phyloP scores from a whole-genome alignment of 2,329 filamentous ascomycete genomes.

The Sclerotinia sclerotiorum region DNA sequence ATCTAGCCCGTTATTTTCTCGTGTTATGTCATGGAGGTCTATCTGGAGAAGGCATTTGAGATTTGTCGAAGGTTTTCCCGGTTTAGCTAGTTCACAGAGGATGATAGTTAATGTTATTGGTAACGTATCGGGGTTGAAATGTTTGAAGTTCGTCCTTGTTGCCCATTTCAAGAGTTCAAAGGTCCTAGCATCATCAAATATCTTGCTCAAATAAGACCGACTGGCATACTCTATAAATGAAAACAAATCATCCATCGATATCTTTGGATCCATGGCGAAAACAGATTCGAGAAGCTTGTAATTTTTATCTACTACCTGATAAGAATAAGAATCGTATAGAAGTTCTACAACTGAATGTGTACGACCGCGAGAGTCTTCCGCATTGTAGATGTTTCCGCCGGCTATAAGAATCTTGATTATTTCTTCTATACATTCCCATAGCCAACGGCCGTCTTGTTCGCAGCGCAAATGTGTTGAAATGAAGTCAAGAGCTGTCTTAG shows the following conservation, averaged over 20 bases:
- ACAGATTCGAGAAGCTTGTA: neutral
- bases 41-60: neutral
- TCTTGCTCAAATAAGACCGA: neutral
- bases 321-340: neutral
- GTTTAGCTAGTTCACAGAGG: fast-evolving
- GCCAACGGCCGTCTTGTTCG: too few species aligned
- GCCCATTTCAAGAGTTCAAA: neutral
- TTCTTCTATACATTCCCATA: too few species aligned
- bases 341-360: neutral
- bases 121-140: neutral
- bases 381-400: neutral
- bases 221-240: neutral
- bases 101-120: neutral
- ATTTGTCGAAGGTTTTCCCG: fast-evolving
- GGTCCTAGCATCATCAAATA: neutral
- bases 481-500: fast-evolving
- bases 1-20: neutral
- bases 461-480: too few species aligned
- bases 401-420: neutral
- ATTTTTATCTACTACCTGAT: too few species aligned
- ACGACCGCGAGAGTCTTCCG: neutral
- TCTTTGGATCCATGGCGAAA: neutral
- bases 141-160: neutral
- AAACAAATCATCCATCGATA: neutral
- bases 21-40: neutral